phyloP scores from a whole-genome alignment of 805 yeast genomes.

The Saccharomycopsis sp. region DNA sequence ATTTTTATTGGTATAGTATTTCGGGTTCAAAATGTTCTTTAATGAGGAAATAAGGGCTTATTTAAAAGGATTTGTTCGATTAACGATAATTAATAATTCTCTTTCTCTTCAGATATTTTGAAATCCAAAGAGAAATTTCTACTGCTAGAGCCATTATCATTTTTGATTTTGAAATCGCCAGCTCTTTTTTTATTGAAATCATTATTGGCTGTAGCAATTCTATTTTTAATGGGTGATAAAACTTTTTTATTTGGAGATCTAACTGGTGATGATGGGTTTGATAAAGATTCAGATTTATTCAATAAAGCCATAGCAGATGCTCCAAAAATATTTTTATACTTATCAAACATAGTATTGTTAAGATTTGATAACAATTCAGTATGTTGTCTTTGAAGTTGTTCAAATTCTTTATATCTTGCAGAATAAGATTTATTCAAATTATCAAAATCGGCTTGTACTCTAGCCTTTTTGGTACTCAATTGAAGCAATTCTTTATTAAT shows the following conservation, averaged over 20 bases:
- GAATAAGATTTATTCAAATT: constrained; percentile 5
- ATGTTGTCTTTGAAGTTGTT: constrained; percentile 6
- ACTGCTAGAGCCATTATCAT: background rate
- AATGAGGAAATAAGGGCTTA: too few species aligned
- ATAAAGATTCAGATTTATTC: background rate
- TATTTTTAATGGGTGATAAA: constrained; percentile 8
- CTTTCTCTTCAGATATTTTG: background rate
- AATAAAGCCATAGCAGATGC: constrained; percentile 13
- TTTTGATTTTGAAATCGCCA: background rate
- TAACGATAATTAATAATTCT: background rate
- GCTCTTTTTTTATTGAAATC: background rate
- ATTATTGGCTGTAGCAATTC: constrained; percentile 1
- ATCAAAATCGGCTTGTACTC: constrained; percentile 5
- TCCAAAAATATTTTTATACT: constrained; percentile 16
- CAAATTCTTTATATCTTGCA: constrained; percentile 6
- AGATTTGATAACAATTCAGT: constrained; percentile 3
- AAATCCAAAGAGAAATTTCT: constrained; percentile 1
- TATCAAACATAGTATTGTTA: constrained; percentile 13
- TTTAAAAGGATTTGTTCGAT: too few species aligned
- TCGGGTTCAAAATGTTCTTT: too few species aligned
- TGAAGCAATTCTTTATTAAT: background rate
- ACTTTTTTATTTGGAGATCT: constrained; percentile 3
- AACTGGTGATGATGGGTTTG: background rate
- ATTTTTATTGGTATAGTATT: too few species aligned
- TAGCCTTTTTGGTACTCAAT: constrained; percentile 1